Base-by-base conservation (phyloP, 345 rosid species). In the Ceriops tagal region DNA sequence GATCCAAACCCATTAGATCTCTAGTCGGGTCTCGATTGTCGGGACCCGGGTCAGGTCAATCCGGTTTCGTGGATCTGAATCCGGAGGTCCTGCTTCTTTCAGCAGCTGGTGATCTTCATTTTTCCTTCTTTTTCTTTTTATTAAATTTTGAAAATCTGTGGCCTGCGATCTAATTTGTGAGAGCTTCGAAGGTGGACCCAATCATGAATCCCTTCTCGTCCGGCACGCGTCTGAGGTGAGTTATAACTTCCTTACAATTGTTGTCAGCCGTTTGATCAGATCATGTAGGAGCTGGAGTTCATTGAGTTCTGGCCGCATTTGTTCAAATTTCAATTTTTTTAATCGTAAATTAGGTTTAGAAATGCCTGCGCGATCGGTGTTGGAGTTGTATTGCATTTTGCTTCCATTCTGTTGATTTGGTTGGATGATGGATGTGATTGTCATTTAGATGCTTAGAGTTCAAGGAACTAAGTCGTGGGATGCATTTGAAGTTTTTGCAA, bases 151-250 rank as follows among this genome's bases (percentile, higher is more conserved):
- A 24, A 72, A 83, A 85, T 83, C 83, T 67, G 73, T 67, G 71
- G 69, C 72, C 75, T 30, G 16, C 60, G 10, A 27, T 43, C 18
- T 43, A 15, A 3, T 43, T 43, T 15, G 11, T 9, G 35, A 69
- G 73, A 32, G 58, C 37, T 67, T 68, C 37, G n/a, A 22, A 59
- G 34, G 53, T 80, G 74, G 82, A 83, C 77, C 78, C 85, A 83
- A 85, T 86, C 92, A 96, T 96, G 97, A 96, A 92, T 85, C 89
- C 99, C 35, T 90, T 96, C 81, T 92, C 97, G 58, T 92, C 99
- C 73, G 93, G 88, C 66, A 96, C 99, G 73, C 99, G 99, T 77
- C 84, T 92, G 56, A 87, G 99, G 98, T 90, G 70, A 80, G 88
- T 75, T 62, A 49, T 34, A 8, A 43, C n/a, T 53, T n/a, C 57